These are phyloP conservation scores for Peniophora sp. DNA, from an alignment of 1,284 basidiomycete species.

Conservation along the genomic window DNA sequence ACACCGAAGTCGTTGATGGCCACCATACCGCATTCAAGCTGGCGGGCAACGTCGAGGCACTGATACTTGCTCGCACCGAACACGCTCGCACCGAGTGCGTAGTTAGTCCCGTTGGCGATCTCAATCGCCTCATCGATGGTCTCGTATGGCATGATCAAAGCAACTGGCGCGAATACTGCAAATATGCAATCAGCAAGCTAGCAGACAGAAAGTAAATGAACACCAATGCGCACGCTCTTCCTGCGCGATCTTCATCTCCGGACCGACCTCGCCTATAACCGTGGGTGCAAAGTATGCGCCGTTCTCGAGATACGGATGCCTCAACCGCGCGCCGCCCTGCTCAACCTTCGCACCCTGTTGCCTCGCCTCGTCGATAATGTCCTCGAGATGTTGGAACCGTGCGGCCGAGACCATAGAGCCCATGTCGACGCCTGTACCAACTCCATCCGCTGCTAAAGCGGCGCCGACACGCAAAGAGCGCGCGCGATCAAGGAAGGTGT, in stretches of 20 bases:
- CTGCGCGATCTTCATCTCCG: constrained; percentile 69
- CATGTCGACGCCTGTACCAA: constrained; percentile 64
- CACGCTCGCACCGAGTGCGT: constrained; percentile 93
- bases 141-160: constrained; percentile 77
- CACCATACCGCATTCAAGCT: constrained; percentile 92
- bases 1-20: constrained; percentile 93
- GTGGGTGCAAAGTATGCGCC: constrained; percentile 86
- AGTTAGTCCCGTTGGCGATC: constrained; percentile 82
- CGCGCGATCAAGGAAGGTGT: constrained; percentile 56
- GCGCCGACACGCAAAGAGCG: constrained; percentile 64
- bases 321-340: constrained; percentile 58
- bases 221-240: constrained; percentile 57
- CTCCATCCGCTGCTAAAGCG: constrained; percentile 60
- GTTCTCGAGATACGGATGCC: constrained; percentile 57
- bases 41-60: constrained; percentile 72
- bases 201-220: no score
- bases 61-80: constrained; percentile 78
- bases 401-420: constrained; percentile 69
- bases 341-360: constrained; percentile 64
- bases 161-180: constrained; percentile 84
- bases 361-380: constrained; percentile 62
- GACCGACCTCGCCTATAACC: constrained; percentile 76
- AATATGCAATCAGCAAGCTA: constrained; percentile 6
- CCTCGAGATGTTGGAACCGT: constrained; percentile 13
- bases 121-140: constrained; percentile 75